Conservation (phyloP, 805 yeast species). For the Zygosaccharomyces rouxii region DNA sequence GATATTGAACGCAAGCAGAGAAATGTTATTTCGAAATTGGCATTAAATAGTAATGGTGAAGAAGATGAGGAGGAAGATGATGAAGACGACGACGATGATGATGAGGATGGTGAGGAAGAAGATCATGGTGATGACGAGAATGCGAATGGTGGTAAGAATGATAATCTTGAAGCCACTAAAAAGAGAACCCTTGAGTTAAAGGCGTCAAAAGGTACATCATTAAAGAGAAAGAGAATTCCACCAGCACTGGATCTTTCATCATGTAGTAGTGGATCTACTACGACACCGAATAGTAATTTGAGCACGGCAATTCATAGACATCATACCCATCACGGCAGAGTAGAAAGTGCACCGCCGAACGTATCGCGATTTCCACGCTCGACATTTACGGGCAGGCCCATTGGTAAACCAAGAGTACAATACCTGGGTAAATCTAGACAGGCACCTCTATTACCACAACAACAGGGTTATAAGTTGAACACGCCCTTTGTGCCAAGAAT, state of each 20-base stretch:
- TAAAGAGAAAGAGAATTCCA: conserved; percentile 28
- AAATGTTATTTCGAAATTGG: conserved; percentile 16
- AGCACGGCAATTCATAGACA: background rate
- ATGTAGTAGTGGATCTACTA: conserved; percentile 2
- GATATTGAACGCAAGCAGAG: conserved; percentile 26
- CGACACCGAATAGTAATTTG: background rate
- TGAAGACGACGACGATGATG: conserved; percentile 9
- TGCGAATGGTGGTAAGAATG: conserved; percentile 2
- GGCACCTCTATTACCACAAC: conserved; percentile 5
- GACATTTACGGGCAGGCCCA: background rate
- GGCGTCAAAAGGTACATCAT: conserved; percentile 15
- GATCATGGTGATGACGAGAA: conserved; percentile 1
- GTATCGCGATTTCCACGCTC: conserved; percentile 21
- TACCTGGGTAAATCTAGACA: conserved; percentile 24
- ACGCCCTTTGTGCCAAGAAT: conserved; percentile 13
- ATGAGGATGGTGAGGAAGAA: conserved; percentile 3
- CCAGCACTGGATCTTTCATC: conserved; percentile 22
- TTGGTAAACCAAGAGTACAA: conserved; percentile 27
- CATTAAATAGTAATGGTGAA: conserved; percentile 9
- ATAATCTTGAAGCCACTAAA: background rate
- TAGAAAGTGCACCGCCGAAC: conserved; percentile 27
- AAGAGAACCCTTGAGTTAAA: conserved; percentile 5
- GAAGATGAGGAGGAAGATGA: conserved; percentile 8
- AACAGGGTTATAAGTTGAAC: conserved; percentile 12
- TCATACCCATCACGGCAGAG: background rate